phyloP scores from a whole-genome alignment of 2,329 filamentous ascomycete genomes.

The Colletotrichum tanaceti region DNA sequence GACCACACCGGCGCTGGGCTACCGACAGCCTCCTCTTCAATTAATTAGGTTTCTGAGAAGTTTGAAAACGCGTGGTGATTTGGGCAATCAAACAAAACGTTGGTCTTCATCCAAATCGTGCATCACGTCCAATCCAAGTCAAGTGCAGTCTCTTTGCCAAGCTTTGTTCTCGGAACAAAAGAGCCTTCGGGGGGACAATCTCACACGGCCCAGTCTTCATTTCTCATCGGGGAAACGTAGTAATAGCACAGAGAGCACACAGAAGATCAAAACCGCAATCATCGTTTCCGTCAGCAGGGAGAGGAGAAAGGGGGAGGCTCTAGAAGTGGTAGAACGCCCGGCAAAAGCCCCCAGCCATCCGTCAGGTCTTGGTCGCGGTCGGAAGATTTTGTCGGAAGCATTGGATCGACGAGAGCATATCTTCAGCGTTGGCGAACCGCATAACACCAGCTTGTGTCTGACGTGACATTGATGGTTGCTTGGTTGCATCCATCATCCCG shows the following conservation, averaged over 20 bases:
- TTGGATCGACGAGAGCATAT: slow-evolving; percentile 22
- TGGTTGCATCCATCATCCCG: slow-evolving; percentile 12
- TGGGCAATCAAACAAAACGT: no score
- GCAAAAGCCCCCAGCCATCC: not conserved
- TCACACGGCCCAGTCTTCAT: slow-evolving; percentile 24
- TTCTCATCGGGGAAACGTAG: slow-evolving; percentile 8
- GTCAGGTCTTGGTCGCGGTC: slow-evolving; percentile 8
- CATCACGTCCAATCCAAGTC: no score
- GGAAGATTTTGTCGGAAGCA: slow-evolving; percentile 33
- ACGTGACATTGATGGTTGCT: slow-evolving; percentile 37
- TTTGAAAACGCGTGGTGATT: no score
- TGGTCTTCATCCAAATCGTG: no score
- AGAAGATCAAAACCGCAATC: not conserved
- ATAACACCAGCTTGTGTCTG: slow-evolving; percentile 23
- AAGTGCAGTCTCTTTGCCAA: not conserved
- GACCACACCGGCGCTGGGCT: not conserved
- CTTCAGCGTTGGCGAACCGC: not conserved
- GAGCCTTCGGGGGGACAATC: slow-evolving; percentile 7
- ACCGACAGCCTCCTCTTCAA: not conserved
- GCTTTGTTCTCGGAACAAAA: not conserved
- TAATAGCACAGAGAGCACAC: not conserved
- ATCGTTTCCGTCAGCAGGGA: not conserved
- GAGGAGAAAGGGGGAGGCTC: not conserved
- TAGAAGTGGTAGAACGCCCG: not conserved
- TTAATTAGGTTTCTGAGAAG: not conserved